phyloP scores from a whole-genome alignment of 225 moss, liverwort and hornwort genomes.

The Physcomitrium patens region DNA sequence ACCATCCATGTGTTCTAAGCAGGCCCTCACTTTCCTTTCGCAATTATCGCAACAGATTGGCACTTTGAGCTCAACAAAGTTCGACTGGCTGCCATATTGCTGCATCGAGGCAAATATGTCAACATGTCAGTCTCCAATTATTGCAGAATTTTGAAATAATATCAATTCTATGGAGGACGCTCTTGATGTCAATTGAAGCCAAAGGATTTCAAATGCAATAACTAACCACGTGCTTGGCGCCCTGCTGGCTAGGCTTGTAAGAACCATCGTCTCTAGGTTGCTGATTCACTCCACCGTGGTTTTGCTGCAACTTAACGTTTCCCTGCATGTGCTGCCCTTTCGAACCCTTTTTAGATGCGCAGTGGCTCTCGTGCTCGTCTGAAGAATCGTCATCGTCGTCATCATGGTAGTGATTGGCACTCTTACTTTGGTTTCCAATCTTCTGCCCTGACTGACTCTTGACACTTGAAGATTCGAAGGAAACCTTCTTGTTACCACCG shows the following conservation, averaged over 20 bases:
- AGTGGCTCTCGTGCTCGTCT: constrained; percentile 24
- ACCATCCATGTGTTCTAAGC: constrained; percentile 27
- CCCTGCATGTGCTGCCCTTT: constrained; percentile 23
- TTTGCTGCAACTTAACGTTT: constrained; percentile 5
- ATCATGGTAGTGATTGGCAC: neutral
- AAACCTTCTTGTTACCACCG: constrained; percentile 14
- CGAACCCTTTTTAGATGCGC: neutral
- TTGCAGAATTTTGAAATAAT: neutral
- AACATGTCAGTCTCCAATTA: neutral
- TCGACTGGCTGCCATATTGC: constrained; percentile 19
- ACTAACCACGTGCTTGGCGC: constrained; percentile 1
- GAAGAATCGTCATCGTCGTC: constrained; percentile 12
- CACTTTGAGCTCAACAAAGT: constrained; percentile 35
- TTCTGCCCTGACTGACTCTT: constrained; percentile 19
- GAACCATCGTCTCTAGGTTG: neutral
- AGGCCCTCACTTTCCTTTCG: constrained; percentile 34
- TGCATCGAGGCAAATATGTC: neutral
- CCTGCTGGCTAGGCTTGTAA: constrained; percentile 7
- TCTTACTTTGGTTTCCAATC: constrained; percentile 16
- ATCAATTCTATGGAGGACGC: too few species aligned
- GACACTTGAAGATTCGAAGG: neutral
- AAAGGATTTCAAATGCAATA: neutral
- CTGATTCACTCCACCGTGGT: neutral
- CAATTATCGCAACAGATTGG: constrained; percentile 45
- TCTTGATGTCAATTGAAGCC: neutral